Conservation (phyloP, 768 basidiomycete species). For the Infundibulicybe gibba region DNA sequence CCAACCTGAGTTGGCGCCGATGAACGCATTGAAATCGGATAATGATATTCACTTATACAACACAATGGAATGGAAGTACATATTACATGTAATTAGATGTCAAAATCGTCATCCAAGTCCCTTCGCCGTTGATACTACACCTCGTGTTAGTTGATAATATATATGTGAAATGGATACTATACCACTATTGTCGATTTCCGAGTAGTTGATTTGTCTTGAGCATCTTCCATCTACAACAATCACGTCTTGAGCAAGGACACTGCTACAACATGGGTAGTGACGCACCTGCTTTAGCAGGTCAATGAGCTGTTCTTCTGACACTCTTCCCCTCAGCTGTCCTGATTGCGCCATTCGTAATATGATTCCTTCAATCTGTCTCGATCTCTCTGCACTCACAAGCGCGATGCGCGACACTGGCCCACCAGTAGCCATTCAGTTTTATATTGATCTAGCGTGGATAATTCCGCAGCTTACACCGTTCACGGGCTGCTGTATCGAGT, state of each 20-base stretch:
- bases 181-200: conserved; percentile 64
- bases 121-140: conserved; percentile 60
- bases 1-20: background rate
- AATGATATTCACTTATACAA: too few relatives aligned
- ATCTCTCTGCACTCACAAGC: conserved; percentile 80
- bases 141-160: conserved; percentile 1
- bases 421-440: background rate
- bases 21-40: background rate
- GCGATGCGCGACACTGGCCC: conserved; percentile 78
- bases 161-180: conserved; percentile 12
- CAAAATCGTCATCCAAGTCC: conserved; percentile 66
- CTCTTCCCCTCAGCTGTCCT: conserved; percentile 73
- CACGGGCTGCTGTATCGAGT: conserved; percentile 73
- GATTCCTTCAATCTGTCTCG: conserved; percentile 75
- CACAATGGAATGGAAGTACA: too few relatives aligned
- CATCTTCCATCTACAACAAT: conserved; percentile 47
- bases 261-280: conserved; percentile 7
- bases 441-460: background rate
- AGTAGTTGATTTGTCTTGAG: conserved; percentile 40
- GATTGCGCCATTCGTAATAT: conserved; percentile 80
- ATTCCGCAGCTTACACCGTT: conserved; percentile 55
- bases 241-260: conserved; percentile 16
- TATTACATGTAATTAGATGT: conserved; percentile 29
- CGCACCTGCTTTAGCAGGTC: conserved; percentile 83
- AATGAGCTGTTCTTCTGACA: conserved; percentile 81